phyloP scores from a whole-genome alignment of 805 yeast genomes.

The Metschnikowia dekortorum region DNA sequence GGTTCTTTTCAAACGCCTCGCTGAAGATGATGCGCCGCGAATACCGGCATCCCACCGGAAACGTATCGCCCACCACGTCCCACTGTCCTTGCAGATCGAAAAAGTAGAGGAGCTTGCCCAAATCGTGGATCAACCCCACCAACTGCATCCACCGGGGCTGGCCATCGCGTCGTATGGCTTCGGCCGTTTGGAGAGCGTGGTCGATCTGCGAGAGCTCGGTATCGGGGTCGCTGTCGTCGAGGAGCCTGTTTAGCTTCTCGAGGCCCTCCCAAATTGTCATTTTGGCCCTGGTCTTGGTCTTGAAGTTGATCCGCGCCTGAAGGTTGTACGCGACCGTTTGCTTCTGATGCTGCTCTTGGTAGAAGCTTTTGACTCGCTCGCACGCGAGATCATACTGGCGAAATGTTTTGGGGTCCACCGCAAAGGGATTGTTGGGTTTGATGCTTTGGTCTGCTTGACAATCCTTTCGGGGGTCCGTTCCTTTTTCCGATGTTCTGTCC shows the following conservation, averaged over 20 bases:
- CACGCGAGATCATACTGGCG: constrained; percentile 67
- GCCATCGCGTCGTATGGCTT: constrained; percentile 62
- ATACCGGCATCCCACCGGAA: constrained; percentile 68
- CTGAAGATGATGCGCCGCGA: constrained; percentile 57
- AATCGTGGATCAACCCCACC: constrained; percentile 67
- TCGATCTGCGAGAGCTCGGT: constrained; percentile 71
- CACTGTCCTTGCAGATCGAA: constrained; percentile 72
- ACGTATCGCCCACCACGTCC: constrained; percentile 80
- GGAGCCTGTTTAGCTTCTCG: constrained; percentile 52
- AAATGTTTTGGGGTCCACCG: constrained; percentile 40
- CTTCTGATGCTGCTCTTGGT: constrained; percentile 61
- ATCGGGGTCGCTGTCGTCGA: constrained; percentile 74
- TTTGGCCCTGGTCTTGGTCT: constrained; percentile 59
- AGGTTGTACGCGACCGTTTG: constrained; percentile 72
- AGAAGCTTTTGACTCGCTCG: constrained; percentile 61
- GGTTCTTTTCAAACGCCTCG: constrained; percentile 55
- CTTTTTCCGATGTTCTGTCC: neutral
- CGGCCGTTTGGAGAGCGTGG: constrained; percentile 73
- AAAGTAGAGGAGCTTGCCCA: constrained; percentile 65
- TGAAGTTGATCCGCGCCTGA: constrained; percentile 68
- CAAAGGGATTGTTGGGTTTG: constrained; percentile 11
- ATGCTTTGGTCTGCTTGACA: neutral
- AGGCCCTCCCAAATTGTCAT: constrained; percentile 74
- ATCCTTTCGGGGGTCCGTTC: neutral
- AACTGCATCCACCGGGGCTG: constrained; percentile 75